Percentiles rank a stretch among this genome's conserved stretches.
Conservation (phyloP, 495 filamentous ascomycete species). For the Hypoxylon fragiforme region DNA sequence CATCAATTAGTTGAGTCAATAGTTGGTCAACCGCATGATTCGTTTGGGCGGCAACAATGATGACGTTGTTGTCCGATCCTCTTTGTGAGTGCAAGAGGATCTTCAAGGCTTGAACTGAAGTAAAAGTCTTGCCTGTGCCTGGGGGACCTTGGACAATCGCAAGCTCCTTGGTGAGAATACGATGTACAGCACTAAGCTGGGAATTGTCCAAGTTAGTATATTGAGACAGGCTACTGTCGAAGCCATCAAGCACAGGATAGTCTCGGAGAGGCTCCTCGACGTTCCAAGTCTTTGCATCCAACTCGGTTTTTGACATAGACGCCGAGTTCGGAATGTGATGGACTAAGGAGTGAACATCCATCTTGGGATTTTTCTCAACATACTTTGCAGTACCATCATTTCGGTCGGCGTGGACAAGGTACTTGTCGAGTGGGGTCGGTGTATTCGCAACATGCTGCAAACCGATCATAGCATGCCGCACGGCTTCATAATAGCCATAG, state of each 20-base stretch:
- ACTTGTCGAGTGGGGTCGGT: conserved; percentile 44
- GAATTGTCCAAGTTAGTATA: conserved; percentile 65
- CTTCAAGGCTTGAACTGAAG: conserved; percentile 72
- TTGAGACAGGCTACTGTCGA: conserved; percentile 15
- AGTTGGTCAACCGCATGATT: conserved; percentile 94
- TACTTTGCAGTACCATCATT: conserved; percentile 40
- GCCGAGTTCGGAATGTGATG: conserved; percentile 36
- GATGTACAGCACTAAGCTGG: conserved; percentile 67
- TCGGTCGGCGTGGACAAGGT: conserved; percentile 46
- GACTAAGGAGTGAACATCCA: conserved; percentile 42
- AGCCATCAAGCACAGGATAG: conserved; percentile 49
- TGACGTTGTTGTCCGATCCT: conserved; percentile 57
- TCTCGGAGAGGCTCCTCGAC: conserved; percentile 13
- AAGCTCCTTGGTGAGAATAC: conserved; percentile 72
- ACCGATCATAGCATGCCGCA: conserved; percentile 69
- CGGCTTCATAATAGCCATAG: conserved; percentile 72
- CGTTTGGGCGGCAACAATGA: conserved; percentile 82
- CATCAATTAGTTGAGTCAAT: conserved; percentile 64
- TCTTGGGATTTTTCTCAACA: conserved; percentile 33
- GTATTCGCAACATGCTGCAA: conserved; percentile 70
- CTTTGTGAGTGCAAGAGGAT: conserved; percentile 68
- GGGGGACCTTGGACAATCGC: conserved; percentile 89
- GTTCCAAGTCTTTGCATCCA: conserved; percentile 52
- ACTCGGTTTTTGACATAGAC: conserved; percentile 35
- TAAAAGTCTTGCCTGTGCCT: conserved; percentile 86